Evolutionary conservation across 192 early-diverging fungal species (phyloP).

Genomic region (Backusella liffmaniae): DNA sequence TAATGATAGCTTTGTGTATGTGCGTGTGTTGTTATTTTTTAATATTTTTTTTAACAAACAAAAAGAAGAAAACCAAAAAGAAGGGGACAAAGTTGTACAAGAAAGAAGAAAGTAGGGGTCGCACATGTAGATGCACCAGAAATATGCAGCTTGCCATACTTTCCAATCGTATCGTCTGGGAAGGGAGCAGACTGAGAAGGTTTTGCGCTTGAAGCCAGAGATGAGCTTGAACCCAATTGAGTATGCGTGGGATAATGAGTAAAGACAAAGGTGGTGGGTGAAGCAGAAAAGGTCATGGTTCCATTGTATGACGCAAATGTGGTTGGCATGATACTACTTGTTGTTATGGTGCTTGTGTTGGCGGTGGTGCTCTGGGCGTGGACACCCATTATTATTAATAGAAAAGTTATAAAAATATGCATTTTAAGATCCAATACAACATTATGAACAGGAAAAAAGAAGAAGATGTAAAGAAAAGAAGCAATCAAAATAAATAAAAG

Average conservation of each 20-base stretch:
- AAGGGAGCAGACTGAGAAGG: constrained; percentile 26
- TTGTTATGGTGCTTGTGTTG: not conserved
- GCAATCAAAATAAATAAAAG: constrained; percentile 1
- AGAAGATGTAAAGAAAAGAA: not conserved
- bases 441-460: constrained; percentile 9
- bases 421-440: not conserved
- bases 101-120: not conserved
- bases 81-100: not conserved
- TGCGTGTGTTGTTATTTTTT: too few relatives aligned
- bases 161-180: constrained; percentile 29
- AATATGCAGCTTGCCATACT: constrained; percentile 26
- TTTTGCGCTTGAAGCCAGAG: not conserved
- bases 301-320: not conserved
- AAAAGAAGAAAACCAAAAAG: not conserved
- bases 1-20: not conserved
- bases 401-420: not conserved
- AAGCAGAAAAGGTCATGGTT: not conserved
- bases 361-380: constrained; percentile 7
- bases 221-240: not conserved
- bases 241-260: constrained; percentile 16
- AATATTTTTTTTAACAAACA: not conserved
- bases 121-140: constrained; percentile 12
- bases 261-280: constrained; percentile 10
- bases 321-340: not conserved
- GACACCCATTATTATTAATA: not conserved